Percentiles rank a stretch among this genome's conserved stretches.
Evolutionary conservation across 352 stramenopile species (phyloP).

Genomic region (Phytophthora tubulina): DNA sequence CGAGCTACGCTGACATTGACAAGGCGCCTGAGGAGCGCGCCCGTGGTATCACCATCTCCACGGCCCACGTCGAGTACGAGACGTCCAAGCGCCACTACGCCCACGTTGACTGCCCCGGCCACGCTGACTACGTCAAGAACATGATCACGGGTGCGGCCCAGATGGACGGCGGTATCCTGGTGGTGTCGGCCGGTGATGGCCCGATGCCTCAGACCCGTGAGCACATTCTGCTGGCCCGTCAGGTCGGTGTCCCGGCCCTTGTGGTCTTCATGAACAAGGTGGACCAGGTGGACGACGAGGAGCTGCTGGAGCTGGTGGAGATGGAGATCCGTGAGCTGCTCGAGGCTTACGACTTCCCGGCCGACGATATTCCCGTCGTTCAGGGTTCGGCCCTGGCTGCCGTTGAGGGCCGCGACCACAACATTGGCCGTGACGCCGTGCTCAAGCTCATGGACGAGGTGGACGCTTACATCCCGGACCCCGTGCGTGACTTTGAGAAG

Average conservation of each 20-base stretch:
- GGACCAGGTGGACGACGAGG: slow-evolving; percentile 47
- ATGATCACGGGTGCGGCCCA: slow-evolving; percentile 98
- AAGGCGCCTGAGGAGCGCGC: slow-evolving; percentile 90
- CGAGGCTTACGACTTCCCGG: slow-evolving; percentile 97
- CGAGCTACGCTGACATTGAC: slow-evolving; percentile 96
- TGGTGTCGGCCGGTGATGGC: slow-evolving; percentile 89
- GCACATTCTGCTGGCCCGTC: slow-evolving; percentile 96
- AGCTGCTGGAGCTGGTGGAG: slow-evolving; percentile 49
- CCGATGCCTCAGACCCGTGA: slow-evolving; percentile 94
- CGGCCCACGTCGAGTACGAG: slow-evolving; percentile 44
- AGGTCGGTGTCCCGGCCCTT: slow-evolving; percentile 90
- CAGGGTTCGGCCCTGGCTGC: slow-evolving; percentile 93
- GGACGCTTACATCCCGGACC: slow-evolving; percentile 89
- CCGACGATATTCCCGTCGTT: slow-evolving; percentile 96
- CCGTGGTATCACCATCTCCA: slow-evolving; percentile 47
- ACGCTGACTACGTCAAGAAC: slow-evolving; percentile 92
- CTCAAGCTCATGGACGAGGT: slow-evolving; percentile 95
- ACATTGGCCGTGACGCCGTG: slow-evolving; percentile 88
- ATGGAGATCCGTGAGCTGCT: slow-evolving; percentile 51
- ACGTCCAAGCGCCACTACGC: slow-evolving; percentile 57
- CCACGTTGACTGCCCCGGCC: slow-evolving; percentile 97
- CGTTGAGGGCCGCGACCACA: slow-evolving; percentile 90
- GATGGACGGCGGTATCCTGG: slow-evolving; percentile 95
- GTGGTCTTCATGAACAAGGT: slow-evolving; percentile 99
- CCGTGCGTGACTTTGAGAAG: slow-evolving; percentile 94